A percentile compares a stretch with the other conserved stretches of the same genome.
Evolutionary conservation across 768 basidiomycete species (phyloP).

Genomic region (Mycena amicta): DNA sequence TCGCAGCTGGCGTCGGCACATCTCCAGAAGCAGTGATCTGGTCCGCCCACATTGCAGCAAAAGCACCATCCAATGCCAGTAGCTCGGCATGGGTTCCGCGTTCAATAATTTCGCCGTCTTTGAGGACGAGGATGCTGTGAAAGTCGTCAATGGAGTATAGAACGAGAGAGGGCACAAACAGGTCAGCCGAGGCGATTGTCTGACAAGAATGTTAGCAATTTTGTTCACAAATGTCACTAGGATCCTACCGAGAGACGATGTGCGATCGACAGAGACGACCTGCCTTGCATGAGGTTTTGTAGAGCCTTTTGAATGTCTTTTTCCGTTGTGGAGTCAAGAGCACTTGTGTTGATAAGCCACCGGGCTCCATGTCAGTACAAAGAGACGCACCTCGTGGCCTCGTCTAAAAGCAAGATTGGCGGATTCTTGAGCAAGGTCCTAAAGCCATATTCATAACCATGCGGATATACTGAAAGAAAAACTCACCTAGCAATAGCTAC

Average conservation of each 20-base stretch:
- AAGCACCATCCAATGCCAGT: constrained; percentile 67
- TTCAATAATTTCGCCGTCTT: constrained; percentile 87
- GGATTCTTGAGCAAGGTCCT: constrained; percentile 86
- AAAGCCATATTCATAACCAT: not conserved
- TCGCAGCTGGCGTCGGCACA: constrained; percentile 35
- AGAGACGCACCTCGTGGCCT: constrained; percentile 63
- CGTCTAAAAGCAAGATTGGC: constrained; percentile 76
- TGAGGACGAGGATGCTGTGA: constrained; percentile 83
- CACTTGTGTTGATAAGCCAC: constrained; percentile 44
- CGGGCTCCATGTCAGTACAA: not conserved
- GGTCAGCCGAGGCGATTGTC: constrained; percentile 61
- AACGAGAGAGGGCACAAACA: constrained; percentile 44
- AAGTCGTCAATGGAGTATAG: constrained; percentile 13
- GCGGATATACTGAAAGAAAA: not conserved
- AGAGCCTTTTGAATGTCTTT: constrained; percentile 87
- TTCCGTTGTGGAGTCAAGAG: constrained; percentile 88
- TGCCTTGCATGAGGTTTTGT: constrained; percentile 73
- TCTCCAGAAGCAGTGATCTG: constrained; percentile 72
- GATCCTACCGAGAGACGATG: constrained; percentile 70
- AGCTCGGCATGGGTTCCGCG: constrained; percentile 80
- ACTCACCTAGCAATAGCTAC: constrained; percentile 69
- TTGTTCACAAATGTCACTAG: not conserved
- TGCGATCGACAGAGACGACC: constrained; percentile 77
- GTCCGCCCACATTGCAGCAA: constrained; percentile 88
- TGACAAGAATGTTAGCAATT: constrained; percentile 28